These are phyloP conservation scores for Sugiyamaella boreocaroliniensis DNA, from an alignment of 805 yeast species.

Conservation along the genomic window DNA sequence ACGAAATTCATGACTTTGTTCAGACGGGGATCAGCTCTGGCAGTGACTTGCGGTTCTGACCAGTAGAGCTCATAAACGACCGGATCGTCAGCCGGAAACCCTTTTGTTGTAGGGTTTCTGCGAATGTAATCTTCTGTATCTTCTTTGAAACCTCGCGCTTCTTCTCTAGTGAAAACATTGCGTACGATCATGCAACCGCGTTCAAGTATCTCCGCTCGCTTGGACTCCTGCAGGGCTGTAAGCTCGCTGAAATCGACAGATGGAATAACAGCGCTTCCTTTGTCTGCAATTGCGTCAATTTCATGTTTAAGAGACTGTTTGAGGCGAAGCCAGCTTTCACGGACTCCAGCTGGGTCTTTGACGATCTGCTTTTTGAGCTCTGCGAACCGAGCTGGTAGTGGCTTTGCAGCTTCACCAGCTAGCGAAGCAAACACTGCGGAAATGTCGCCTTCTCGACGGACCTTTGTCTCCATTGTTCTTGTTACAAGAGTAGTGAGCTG, in stretches of 20 bases:
- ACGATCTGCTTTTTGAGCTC: constrained; percentile 9
- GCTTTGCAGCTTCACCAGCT: constrained; percentile 10
- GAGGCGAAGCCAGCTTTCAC: constrained; percentile 6
- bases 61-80: constrained; percentile 34
- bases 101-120: constrained; percentile 27
- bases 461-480: background rate
- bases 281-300: constrained; percentile 2
- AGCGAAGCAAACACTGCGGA: constrained; percentile 19
- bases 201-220: constrained; percentile 9
- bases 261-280: constrained; percentile 10
- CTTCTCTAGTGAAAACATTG: constrained; percentile 28
- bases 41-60: constrained; percentile 36
- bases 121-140: constrained; percentile 25
- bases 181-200: constrained; percentile 32
- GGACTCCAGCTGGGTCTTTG: background rate
- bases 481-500: too few species aligned
- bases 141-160: constrained; percentile 24
- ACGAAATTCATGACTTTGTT: constrained; percentile 27
- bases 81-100: constrained; percentile 23
- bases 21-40: constrained; percentile 36
- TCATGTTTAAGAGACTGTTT: constrained; percentile 6
- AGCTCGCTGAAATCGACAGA: constrained; percentile 8
- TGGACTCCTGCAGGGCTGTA: background rate
- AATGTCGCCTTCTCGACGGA: constrained; percentile 12
- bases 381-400: constrained; percentile 8